Conservation (phyloP, 2,329 filamentous ascomycete species). For the Trichophyton verrucosum region DNA sequence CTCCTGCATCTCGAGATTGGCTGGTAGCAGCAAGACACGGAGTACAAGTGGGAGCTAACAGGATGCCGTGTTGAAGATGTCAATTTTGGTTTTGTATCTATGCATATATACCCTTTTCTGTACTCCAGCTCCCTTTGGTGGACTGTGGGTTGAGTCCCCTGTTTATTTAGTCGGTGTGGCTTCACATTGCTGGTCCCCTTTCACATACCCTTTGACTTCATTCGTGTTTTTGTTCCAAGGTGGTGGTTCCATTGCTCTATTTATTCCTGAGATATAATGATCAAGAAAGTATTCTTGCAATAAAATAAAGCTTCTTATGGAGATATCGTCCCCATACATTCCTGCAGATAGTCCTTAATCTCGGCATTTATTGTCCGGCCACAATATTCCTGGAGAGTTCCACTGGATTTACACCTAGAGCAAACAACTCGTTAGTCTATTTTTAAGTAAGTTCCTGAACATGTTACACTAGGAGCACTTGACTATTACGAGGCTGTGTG, state of each 20-base stretch:
- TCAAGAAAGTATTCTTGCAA: not conserved
- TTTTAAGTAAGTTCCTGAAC: not conserved
- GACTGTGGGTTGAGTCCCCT: not conserved
- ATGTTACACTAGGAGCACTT: not conserved
- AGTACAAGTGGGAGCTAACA: slow-evolving; percentile 3
- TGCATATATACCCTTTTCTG: not conserved
- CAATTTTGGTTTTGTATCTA: slow-evolving; percentile 1
- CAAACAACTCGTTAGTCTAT: not conserved
- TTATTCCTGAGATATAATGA: not conserved
- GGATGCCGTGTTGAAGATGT: not conserved
- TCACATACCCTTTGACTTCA: not conserved
- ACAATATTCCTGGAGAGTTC: not conserved
- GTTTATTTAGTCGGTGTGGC: slow-evolving; percentile 1
- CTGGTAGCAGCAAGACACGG: not conserved
- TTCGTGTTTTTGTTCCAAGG: not conserved
- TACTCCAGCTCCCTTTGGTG: not conserved
- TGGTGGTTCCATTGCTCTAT: not conserved
- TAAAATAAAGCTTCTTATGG: not conserved
- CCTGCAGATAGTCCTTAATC: not conserved
- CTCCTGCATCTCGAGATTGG: not conserved
- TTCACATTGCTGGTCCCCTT: not conserved
- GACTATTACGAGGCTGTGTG: not conserved
- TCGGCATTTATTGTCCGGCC: not conserved
- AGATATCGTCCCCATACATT: not conserved
- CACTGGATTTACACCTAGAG: not conserved